Percentiles rank a stretch among this genome's conserved stretches.
phyloP scores from a whole-genome alignment of 345 rosid species.

The Populus tremula region DNA sequence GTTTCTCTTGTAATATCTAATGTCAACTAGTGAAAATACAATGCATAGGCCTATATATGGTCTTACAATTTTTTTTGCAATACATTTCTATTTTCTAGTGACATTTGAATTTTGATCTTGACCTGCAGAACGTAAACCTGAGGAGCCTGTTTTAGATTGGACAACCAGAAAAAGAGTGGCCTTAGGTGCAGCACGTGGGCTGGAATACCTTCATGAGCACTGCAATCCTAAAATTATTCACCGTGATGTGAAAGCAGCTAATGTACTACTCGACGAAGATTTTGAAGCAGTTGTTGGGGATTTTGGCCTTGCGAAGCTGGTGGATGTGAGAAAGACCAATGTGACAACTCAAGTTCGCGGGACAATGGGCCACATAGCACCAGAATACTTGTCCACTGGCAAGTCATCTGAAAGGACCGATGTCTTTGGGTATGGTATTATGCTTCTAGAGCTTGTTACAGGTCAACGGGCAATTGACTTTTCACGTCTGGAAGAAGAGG shows the following conservation, averaged over 20 bases:
- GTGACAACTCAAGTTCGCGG: conserved; percentile 99
- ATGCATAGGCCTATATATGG: not conserved
- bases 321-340: conserved; percentile 79
- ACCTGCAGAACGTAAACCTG: conserved; percentile 71
- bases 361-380: conserved; percentile 99
- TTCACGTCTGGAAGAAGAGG: conserved; percentile 95
- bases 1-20: not conserved
- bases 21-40: not conserved
- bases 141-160: conserved; percentile 81
- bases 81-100: not conserved
- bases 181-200: conserved; percentile 90
- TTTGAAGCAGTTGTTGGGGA: conserved; percentile 98
- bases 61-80: not conserved
- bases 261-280: conserved; percentile 84
- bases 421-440: conserved; percentile 93
- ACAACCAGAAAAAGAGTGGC: conserved; percentile 77
- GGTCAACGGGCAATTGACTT: conserved; percentile 97
- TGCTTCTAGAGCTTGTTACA: conserved; percentile 98
- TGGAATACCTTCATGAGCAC: conserved; percentile 94
- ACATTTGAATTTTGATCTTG: conserved; percentile 11
- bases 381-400: conserved; percentile 93
- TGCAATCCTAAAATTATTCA: conserved; percentile 97
- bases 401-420: conserved; percentile 95
- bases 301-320: conserved; percentile 92
- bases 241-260: conserved; percentile 98